Evolutionary conservation across 1,284 basidiomycete genomes (phyloP), one percentile per base, ranked within the genome.

Genomic region (Meripilus lineatus): DNA sequence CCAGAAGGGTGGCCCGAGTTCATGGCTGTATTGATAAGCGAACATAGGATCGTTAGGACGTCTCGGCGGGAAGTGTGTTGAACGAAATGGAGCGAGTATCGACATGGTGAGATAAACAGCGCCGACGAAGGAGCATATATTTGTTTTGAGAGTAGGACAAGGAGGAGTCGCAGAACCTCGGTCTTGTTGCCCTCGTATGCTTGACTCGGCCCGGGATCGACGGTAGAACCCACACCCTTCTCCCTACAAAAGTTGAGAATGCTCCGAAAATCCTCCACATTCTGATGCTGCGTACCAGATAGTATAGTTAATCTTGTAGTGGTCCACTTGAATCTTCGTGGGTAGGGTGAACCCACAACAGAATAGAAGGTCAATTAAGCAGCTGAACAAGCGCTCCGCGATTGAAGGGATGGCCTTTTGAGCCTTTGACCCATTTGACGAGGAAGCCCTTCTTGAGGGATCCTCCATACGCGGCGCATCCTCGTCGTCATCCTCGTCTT

Each of bases 341-440:
- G 92, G 89, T 13, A 95, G 69, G 1, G 89, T 94, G 59, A 95
- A 94, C 10, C 89, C 91, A 54, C 89, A 93, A 58, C 89, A 92
- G 64, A 94, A 96, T 30, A 94, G 64, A 22, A 95, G 70, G 59
- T 95, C 92, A 48, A 92, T 77, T 5, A 89, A 68, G 49, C 82
- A 81, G 53, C 74, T 79, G 54, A 94, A 86, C 21, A 95, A 67
- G 49, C 78, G 74, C 58, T 93, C 89, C 1, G 82, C 87, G 1
- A 93, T 66, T 7, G 87, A 85, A 1, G 90, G 89, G 20, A 81
- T 58, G 13, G 69, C 69, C 53, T 77, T 79, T 57, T 57, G 73
- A 38, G 67, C 43, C 42, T 60, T 52, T 35, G 50, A 53, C 8
- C 61, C 33, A 44, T 56, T 38, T 47, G 63, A 47, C 17, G 52